Evolutionary conservation across 1,284 basidiomycete species (phyloP), one percentile per base, ranked within the genome.

Genomic region (Phaffia rhodozyma): DNA sequence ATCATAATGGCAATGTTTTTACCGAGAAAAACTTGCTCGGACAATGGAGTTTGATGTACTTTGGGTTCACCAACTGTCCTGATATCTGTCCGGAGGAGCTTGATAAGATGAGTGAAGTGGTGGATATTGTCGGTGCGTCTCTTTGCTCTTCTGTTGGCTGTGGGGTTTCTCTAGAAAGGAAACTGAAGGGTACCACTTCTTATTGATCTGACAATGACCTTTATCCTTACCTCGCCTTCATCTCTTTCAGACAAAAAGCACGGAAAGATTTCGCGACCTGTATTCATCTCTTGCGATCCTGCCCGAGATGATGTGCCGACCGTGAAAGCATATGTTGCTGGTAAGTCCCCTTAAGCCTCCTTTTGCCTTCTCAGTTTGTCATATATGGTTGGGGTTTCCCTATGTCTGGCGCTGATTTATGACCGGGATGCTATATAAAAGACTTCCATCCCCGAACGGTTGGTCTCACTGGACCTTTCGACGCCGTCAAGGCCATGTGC

Each of bases 1-100:
- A 86, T 50, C 84, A 90, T 68, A 72, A 82, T 27, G 84, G 83
- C 63, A 79, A 83, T 67, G 75, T 81, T 0, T 94, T 93, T 76
- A 89, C 90, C 0, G 86, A 97, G 58, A 77, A 88, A 65, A 84
- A 97, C 72, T 78, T 98, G 60, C 76, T 87, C 30, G 91, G 89
- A 64, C 86, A 90, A 80, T 82, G 81, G 78, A 88, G 82, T 49
- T 78, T 98, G 68, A 85, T 98, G 63, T 98, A 98, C 78, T 97
- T 97, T 76, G 92, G 92, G 18, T 96, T 96, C 78, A 92, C 91
- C 38, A 92, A 96, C 76, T 96, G 92, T 75, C 96, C 94, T 3
- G 96, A 99, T 76, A 97, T 99, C 66, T 99, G 94, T 74, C 94
- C 94, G 1, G 91, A 96, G 67, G 94, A 98, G 77, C 81, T 99